These are phyloP conservation scores for Prunus padus DNA, from an alignment of 306 rosid species.

Conservation along the genomic window DNA sequence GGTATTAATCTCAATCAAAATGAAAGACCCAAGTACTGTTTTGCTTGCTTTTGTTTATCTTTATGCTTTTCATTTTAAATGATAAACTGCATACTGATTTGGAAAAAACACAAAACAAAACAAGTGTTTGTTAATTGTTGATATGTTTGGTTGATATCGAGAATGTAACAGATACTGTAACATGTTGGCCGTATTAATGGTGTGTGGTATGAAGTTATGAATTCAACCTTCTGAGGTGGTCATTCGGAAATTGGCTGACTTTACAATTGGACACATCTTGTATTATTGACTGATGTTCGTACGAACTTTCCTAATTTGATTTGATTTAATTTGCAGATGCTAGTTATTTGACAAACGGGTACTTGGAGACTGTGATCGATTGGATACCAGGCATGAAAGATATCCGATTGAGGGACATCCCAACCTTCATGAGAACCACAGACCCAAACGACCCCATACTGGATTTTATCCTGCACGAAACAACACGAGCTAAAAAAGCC, in stretches of 20 bases:
- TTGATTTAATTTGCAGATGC: not conserved
- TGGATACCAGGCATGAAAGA: constrained; percentile 12
- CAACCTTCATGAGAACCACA: not conserved
- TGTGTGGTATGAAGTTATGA: too few relatives aligned
- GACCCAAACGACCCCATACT: not conserved
- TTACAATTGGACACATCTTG: too few relatives aligned
- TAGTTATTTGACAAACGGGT: not conserved
- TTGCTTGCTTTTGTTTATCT: not conserved
- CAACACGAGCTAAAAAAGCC: constrained; percentile 32
- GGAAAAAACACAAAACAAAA: too few relatives aligned
- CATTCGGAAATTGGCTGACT: not conserved
- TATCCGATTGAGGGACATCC: constrained; percentile 1
- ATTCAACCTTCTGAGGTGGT: too few relatives aligned
- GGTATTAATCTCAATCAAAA: constrained; percentile 10
- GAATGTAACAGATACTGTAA: too few relatives aligned
- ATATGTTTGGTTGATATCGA: too few relatives aligned
- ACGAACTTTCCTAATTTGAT: not conserved
- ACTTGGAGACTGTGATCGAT: constrained; percentile 1
- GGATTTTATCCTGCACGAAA: not conserved
- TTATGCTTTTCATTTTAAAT: not conserved
- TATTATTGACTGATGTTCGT: too few relatives aligned
- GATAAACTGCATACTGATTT: not conserved
- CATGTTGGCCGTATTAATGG: too few relatives aligned
- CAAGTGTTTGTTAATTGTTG: too few relatives aligned
- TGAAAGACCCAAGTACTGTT: not conserved